Percentiles rank a stretch among this genome's conserved stretches.
Conservation (phyloP, 169 alveolate species). For the Eimeria tenella region DNA sequence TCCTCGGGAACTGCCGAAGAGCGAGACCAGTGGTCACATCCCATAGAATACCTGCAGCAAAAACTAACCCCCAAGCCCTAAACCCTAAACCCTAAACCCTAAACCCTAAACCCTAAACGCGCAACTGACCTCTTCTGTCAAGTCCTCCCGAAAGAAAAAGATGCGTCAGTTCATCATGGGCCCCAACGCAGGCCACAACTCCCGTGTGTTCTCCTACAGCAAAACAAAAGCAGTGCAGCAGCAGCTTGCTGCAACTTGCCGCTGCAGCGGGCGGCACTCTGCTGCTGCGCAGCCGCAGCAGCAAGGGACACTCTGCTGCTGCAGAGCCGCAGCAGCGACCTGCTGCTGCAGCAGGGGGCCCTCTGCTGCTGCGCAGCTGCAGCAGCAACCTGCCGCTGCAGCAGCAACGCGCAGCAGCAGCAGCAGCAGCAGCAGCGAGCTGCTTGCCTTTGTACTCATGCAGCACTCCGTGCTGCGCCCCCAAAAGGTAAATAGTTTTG, state of each 20-base stretch:
- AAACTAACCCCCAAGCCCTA: background rate
- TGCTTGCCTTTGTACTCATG: background rate
- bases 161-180: background rate
- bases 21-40: constrained; percentile 5
- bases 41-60: constrained; percentile 18
- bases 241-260: no score
- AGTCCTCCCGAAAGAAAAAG: constrained; percentile 10
- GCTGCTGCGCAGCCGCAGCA: no score
- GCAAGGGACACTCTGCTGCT: no score
- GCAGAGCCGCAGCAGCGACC: no score
- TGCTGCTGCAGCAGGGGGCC: no score
- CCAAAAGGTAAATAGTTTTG: background rate
- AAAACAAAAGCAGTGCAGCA: background rate
- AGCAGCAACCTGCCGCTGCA: no score
- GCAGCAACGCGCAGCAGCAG: no score
- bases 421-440: background rate
- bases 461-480: constrained; percentile 18
- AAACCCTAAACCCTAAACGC: background rate
- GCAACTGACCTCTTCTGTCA: constrained; percentile 5
- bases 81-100: background rate
- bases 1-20: constrained; percentile 8
- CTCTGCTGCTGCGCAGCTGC: no score
- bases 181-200: constrained; percentile 10
- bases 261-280: no score
- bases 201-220: constrained; percentile 17